Conservation (phyloP, 495 filamentous ascomycete species). For the Hypoxylon subgilvum region DNA sequence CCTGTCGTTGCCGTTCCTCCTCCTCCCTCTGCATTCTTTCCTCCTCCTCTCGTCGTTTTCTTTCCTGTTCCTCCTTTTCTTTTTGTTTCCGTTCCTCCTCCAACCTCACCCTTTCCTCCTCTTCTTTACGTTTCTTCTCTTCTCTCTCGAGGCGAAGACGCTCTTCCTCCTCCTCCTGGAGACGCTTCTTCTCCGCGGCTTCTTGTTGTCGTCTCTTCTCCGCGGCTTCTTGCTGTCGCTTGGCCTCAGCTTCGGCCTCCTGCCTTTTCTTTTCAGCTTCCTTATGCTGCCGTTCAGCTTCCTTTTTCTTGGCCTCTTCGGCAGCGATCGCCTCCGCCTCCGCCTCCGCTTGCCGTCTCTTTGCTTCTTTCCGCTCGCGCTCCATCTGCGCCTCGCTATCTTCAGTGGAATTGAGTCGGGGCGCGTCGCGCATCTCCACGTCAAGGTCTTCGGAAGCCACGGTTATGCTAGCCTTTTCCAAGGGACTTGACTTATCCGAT, state of each 20-base stretch:
- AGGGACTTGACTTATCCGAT: conserved; percentile 43
- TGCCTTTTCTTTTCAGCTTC: conserved; percentile 59
- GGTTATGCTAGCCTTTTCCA: conserved; percentile 52
- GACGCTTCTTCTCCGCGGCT: conserved; percentile 38
- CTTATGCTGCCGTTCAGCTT: conserved; percentile 51
- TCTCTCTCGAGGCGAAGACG: conserved; percentile 42
- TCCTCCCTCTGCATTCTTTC: conserved; percentile 39
- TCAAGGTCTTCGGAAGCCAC: conserved; percentile 57
- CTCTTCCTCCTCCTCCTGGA: conserved; percentile 50
- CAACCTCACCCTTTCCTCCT: conserved; percentile 51
- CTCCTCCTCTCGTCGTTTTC: conserved; percentile 45
- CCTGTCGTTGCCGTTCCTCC: conserved; percentile 39
- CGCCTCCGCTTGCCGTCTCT: conserved; percentile 44
- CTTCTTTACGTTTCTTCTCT: conserved; percentile 46
- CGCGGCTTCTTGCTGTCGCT: conserved; percentile 39
- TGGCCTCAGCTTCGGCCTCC: conserved; percentile 32
- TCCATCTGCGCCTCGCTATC: conserved; percentile 52
- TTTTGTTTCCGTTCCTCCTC: conserved; percentile 48
- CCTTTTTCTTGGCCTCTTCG: conserved; percentile 58
- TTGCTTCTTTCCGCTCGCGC: conserved; percentile 49
- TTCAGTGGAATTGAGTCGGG: conserved; percentile 30
- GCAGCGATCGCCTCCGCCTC: conserved; percentile 48
- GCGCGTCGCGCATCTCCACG: conserved; percentile 55
- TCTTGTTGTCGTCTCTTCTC: conserved; percentile 35
- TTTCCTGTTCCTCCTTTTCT: conserved; percentile 52